Evolutionary conservation across 2,329 filamentous ascomycete species (phyloP).

Genomic region (Aureobasidium namibiae): DNA sequence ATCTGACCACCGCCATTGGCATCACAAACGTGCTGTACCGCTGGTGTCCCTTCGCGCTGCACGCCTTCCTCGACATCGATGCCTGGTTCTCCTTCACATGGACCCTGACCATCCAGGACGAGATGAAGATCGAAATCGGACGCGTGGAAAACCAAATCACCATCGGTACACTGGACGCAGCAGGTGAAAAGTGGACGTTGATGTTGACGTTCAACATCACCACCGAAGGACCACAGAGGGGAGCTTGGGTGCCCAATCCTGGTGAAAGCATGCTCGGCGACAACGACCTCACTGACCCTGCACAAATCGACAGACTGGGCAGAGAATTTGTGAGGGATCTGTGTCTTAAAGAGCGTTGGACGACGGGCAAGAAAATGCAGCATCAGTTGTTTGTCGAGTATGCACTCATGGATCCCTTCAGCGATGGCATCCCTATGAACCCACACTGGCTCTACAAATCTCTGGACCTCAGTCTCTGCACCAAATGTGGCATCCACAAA

Average conservation of each 20-base stretch:
- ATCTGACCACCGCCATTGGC: constrained; percentile 15
- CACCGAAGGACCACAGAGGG: neutral
- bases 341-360: constrained; percentile 15
- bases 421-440: constrained; percentile 18
- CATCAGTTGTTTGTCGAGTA: constrained; percentile 19
- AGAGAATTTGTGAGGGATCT: constrained; percentile 13
- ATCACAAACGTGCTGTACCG: constrained; percentile 18
- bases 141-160: constrained; percentile 18
- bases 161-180: constrained; percentile 15
- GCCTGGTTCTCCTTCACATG: constrained; percentile 20
- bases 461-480: constrained; percentile 15
- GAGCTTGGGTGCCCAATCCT: constrained; percentile 15
- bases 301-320: constrained; percentile 12
- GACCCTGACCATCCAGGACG: constrained; percentile 12
- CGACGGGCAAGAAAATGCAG: constrained; percentile 14
- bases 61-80: constrained; percentile 17
- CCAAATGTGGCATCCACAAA: constrained; percentile 12
- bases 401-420: constrained; percentile 16
- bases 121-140: constrained; percentile 17
- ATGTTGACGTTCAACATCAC: constrained; percentile 16
- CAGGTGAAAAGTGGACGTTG: constrained; percentile 16
- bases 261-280: neutral
- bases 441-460: constrained; percentile 19
- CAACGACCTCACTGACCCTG: constrained; percentile 21
- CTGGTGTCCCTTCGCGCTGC: constrained; percentile 17